phyloP scores from a whole-genome alignment of 2,329 filamentous ascomycete genomes.

The Claviceps maximensis region DNA sequence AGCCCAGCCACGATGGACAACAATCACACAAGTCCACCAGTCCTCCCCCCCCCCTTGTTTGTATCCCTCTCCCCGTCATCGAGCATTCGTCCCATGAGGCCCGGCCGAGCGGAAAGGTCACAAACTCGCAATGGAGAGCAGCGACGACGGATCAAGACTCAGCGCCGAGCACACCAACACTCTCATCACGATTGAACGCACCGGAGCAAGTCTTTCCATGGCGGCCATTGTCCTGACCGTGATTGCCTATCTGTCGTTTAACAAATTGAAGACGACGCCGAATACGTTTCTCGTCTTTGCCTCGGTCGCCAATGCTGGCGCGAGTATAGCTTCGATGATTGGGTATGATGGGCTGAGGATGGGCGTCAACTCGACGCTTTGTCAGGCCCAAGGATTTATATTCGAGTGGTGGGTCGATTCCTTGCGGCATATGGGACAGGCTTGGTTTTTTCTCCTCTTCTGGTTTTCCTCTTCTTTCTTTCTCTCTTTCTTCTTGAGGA shows the following conservation, averaged over 20 bases:
- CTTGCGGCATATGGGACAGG: too few relatives aligned
- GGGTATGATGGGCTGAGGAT: conserved; percentile 49
- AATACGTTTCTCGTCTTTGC: conserved; percentile 35
- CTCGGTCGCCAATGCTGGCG: conserved; percentile 32
- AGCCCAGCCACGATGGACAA: too few relatives aligned
- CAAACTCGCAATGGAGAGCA: conserved; percentile 1
- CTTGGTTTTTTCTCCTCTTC: too few relatives aligned
- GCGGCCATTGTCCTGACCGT: conserved; percentile 36
- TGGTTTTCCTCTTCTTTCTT: too few relatives aligned
- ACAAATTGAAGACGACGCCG: conserved; percentile 39
- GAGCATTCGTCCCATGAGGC: too few relatives aligned
- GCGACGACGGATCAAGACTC: conserved; percentile 13
- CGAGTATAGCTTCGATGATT: conserved; percentile 54
- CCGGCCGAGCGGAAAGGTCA: too few relatives aligned
- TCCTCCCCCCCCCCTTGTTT: too few relatives aligned
- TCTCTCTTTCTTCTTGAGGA: too few relatives aligned
- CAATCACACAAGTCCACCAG: too few relatives aligned
- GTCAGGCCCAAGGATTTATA: conserved; percentile 45
- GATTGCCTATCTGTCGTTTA: conserved; percentile 34
- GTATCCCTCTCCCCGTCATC: too few relatives aligned
- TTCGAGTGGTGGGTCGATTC: conserved; percentile 49
- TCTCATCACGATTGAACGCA: conserved; percentile 37
- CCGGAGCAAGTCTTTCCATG: conserved; percentile 40
- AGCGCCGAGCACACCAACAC: conserved; percentile 25
- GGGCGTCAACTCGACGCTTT: conserved; percentile 44